Evolutionary conservation across 495 filamentous ascomycete genomes (phyloP), one percentile per base, ranked within the genome.

Genomic region (Neurospora discreta): DNA sequence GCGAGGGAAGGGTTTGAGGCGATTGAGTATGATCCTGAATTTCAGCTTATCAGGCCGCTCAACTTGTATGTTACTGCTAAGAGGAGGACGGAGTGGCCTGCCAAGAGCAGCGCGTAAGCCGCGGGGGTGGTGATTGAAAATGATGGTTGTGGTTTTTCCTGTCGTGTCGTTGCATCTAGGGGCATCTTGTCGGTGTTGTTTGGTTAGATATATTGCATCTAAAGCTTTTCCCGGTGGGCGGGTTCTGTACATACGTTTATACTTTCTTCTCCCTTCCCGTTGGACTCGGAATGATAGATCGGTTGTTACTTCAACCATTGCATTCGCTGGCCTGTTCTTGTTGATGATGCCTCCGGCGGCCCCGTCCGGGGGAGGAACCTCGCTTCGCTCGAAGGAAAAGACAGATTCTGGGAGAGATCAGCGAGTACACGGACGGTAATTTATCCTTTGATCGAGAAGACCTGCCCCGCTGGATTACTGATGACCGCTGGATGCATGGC

Each of bases 11-110:
- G 69, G 15, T 16, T 52, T 13, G 82, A 80, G 30, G 72, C 80
- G 0, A 76, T 87, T n/a, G 84, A 85, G 69, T 89, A 89, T 74
- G 86, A 89, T 74, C 87, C 87, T 3, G 79, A 81, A 78, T 88
- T 88, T 75, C 81, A 85, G 78, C 73, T 89, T 39, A 85, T 88
- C n/a, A 71, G 86, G 73, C 87, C 86, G 10, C 80, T 83, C n/a
- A 87, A 89, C 69, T 74, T 88, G 18, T 88, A 87, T 73, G 85
- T 85, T 3, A 75, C 78, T 15, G 83, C 85, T 0, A 80, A 82
- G 76, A 80, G 80, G 74, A 77, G 87, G 60, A 80, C 79, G 33
- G 80, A 78, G 69, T 86, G 84, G 85, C 84, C 84, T 3, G 71
- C 73, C 7, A 75, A 73, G 75, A 69, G 68, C 23, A 69, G 68